Percentiles rank a stretch among this genome's conserved stretches.
Conservation (phyloP, 306 rosid genomes). For the Rubus parviflorus region DNA sequence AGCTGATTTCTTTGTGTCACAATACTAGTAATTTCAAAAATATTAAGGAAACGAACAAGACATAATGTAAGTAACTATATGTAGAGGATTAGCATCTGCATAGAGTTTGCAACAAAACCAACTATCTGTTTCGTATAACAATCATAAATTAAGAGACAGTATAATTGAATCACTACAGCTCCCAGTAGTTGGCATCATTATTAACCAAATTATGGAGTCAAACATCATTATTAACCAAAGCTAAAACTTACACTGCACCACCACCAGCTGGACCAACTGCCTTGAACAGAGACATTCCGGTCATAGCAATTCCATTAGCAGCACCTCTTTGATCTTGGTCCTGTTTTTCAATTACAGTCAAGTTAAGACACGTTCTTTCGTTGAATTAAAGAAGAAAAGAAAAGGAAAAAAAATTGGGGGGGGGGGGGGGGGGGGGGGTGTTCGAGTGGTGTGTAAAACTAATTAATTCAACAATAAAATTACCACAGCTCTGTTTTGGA, state of each 20-base stretch:
- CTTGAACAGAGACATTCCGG: constrained; percentile 82
- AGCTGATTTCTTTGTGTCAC: background rate
- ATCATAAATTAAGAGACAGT: too few relatives aligned
- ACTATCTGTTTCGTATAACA: background rate
- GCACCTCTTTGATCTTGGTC: constrained; percentile 64
- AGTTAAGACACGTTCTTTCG: background rate
- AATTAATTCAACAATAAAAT: constrained; percentile 14
- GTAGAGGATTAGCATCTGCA: background rate
- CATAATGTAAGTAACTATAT: background rate
- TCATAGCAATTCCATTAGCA: constrained; percentile 87
- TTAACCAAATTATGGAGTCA: too few relatives aligned
- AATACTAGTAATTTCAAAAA: background rate
- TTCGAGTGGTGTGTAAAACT: background rate
- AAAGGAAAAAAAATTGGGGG: background rate
- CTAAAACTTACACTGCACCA: constrained; percentile 67
- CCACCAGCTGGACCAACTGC: constrained; percentile 87
- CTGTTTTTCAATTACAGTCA: background rate
- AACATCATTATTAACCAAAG: background rate
- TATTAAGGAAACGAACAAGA: background rate
- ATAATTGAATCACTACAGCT: background rate
- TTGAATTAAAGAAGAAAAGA: background rate
- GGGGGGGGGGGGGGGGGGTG: too few relatives aligned
- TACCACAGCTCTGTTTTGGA: constrained; percentile 88
- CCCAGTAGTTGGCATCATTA: background rate
- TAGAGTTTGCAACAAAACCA: background rate